Percentiles rank a stretch among this genome's conserved stretches.
These are phyloP conservation scores for Apiospora koreana DNA, from an alignment of 2,329 filamentous ascomycete genomes.

Conservation along the genomic window DNA sequence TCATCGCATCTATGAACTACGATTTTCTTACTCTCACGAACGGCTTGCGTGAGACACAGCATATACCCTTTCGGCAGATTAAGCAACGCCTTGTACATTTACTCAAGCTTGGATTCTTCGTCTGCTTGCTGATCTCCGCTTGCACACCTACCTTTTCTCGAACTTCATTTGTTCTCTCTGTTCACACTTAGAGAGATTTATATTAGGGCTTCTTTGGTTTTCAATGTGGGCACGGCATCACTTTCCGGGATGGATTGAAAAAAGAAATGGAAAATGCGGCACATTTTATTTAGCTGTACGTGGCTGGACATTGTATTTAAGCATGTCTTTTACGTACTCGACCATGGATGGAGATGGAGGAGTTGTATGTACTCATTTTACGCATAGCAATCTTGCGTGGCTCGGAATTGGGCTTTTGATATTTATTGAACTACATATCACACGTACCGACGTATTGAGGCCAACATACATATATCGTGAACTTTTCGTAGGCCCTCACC, in stretches of 20 bases:
- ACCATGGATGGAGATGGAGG: not conserved
- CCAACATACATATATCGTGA: not conserved
- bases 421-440: not conserved
- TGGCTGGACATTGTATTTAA: not conserved
- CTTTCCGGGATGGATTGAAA: not conserved
- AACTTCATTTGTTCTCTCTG: not conserved
- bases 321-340: not conserved
- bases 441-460: not conserved
- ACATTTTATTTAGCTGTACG: not conserved
- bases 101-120: constrained; percentile 7
- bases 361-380: constrained; percentile 6
- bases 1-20: constrained; percentile 16
- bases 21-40: constrained; percentile 20
- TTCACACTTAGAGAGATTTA: not conserved
- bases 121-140: constrained; percentile 16
- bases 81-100: constrained; percentile 6
- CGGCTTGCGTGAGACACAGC: constrained; percentile 21
- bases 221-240: not conserved
- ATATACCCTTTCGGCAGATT: constrained; percentile 24
- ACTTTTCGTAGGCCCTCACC: not conserved
- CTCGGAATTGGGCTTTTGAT: constrained; percentile 1
- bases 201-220: constrained; percentile 6
- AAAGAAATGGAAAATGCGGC: constrained; percentile 1
- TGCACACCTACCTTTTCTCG: constrained; percentile 14
- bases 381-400: not conserved